A percentile compares a stretch with the other conserved stretches of the same genome.
Evolutionary conservation across 495 filamentous ascomycete genomes (phyloP).

Genomic region (Penicillium cinerascens): DNA sequence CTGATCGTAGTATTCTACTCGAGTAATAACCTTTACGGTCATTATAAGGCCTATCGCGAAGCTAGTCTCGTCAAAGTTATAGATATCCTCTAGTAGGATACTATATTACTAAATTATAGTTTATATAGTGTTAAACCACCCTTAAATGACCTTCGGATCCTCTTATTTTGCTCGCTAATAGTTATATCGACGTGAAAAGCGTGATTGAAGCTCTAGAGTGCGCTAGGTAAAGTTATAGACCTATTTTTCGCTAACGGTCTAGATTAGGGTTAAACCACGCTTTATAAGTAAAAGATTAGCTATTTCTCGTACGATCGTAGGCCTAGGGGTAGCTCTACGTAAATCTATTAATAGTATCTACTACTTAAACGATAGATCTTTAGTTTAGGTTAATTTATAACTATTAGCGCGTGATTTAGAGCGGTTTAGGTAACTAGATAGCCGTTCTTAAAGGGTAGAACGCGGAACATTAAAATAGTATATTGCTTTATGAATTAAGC

Average conservation of each 20-base stretch:
- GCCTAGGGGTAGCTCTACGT: background rate
- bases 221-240: conserved; percentile 29
- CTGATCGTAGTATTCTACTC: conserved; percentile 18
- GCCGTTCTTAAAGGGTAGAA: background rate
- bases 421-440: background rate
- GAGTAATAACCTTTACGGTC: conserved; percentile 29
- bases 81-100: too few species aligned
- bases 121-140: too few species aligned
- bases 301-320: conserved; percentile 12
- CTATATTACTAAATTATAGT: too few species aligned
- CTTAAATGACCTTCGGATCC: too few species aligned
- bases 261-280: too few species aligned
- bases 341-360: conserved; percentile 30
- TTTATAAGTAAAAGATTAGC: too few species aligned
- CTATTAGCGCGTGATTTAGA: background rate
- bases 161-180: too few species aligned
- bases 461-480: background rate
- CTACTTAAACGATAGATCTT: conserved; percentile 29
- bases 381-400: conserved; percentile 25
- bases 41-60: conserved; percentile 36
- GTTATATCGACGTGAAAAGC: conserved; percentile 24
- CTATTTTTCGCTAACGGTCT: conserved; percentile 6
- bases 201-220: conserved; percentile 22
- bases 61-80: conserved; percentile 45
- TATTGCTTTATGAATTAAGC: background rate